Conservation (phyloP, 2,329 filamentous ascomycete genomes). For the Pseudopyricularia cyperi region DNA sequence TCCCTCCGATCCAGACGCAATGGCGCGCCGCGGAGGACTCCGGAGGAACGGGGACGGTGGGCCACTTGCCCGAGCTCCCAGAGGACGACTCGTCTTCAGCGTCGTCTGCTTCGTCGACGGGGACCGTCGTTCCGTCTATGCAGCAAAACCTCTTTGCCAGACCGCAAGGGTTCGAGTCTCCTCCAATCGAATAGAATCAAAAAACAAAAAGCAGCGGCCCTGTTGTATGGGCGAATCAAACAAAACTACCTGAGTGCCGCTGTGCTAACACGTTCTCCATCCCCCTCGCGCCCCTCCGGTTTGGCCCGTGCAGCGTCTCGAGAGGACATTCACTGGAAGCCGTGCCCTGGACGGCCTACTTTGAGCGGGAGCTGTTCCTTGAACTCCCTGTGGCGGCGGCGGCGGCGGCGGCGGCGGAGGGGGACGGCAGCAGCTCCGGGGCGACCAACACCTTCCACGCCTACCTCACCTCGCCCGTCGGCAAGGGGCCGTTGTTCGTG, state of each 20-base stretch:
- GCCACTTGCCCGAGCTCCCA: constrained; percentile 30
- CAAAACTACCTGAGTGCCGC: too few relatives aligned
- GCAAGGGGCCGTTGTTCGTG: constrained; percentile 70
- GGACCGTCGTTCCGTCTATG: constrained; percentile 74
- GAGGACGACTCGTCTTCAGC: constrained; percentile 62
- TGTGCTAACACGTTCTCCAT: too few relatives aligned
- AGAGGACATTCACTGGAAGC: constrained; percentile 46
- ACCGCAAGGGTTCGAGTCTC: constrained; percentile 41
- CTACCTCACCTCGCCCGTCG: constrained; percentile 73
- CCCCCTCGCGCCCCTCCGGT: too few relatives aligned
- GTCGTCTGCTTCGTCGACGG: constrained; percentile 83
- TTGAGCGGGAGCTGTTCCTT: constrained; percentile 75
- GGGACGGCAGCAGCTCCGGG: constrained; percentile 16
- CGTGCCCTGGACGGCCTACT: constrained; percentile 80
- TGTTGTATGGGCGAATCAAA: too few relatives aligned
- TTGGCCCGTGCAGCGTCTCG: constrained; percentile 24
- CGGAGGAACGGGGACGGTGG: constrained; percentile 19
- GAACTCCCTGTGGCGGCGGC: constrained; percentile 24
- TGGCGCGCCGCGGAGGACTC: constrained; percentile 27
- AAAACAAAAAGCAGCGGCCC: too few relatives aligned
- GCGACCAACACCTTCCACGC: constrained; percentile 56
- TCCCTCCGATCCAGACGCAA: constrained; percentile 19
- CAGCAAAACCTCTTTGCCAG: constrained; percentile 62
- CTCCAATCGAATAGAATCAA: background rate
- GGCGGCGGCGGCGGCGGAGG: constrained; percentile 18